Conservation (phyloP, 2,329 filamentous ascomycete species). For the Calonectria montana region DNA sequence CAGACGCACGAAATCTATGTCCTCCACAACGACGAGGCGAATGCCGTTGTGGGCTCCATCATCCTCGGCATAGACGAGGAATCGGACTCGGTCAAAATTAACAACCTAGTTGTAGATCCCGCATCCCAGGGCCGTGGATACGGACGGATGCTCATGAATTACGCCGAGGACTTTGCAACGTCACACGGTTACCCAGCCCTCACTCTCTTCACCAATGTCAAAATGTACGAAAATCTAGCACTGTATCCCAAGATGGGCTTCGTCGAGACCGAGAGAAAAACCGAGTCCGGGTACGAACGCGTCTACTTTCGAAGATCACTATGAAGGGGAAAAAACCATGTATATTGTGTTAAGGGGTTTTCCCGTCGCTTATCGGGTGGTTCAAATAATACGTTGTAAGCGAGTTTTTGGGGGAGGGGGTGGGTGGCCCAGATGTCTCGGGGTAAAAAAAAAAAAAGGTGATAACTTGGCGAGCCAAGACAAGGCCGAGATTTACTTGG, state of each 20-base stretch:
- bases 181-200: slow-evolving; percentile 35
- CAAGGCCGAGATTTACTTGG: not conserved
- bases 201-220: slow-evolving; percentile 49
- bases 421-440: not conserved
- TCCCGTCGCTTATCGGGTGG: not conserved
- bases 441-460: not conserved
- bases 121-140: slow-evolving; percentile 47
- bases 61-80: slow-evolving; percentile 32
- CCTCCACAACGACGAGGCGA: slow-evolving; percentile 20
- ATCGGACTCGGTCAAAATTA: slow-evolving; percentile 36
- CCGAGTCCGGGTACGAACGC: slow-evolving; percentile 47
- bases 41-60: slow-evolving; percentile 43
- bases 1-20: slow-evolving; percentile 40
- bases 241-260: slow-evolving; percentile 48
- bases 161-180: slow-evolving; percentile 44
- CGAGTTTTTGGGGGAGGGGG: not conserved
- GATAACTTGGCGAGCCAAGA: not conserved
- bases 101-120: slow-evolving; percentile 44
- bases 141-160: slow-evolving; percentile 45
- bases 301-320: slow-evolving; percentile 49
- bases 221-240: slow-evolving; percentile 48
- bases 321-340: slow-evolving; percentile 17
- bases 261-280: slow-evolving; percentile 42
- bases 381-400: not conserved
- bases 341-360: not conserved